Percentiles rank a stretch among this genome's conserved stretches.
Evolutionary conservation across 768 basidiomycete species (phyloP).

Genomic region (Clitopilus hobsonii): DNA sequence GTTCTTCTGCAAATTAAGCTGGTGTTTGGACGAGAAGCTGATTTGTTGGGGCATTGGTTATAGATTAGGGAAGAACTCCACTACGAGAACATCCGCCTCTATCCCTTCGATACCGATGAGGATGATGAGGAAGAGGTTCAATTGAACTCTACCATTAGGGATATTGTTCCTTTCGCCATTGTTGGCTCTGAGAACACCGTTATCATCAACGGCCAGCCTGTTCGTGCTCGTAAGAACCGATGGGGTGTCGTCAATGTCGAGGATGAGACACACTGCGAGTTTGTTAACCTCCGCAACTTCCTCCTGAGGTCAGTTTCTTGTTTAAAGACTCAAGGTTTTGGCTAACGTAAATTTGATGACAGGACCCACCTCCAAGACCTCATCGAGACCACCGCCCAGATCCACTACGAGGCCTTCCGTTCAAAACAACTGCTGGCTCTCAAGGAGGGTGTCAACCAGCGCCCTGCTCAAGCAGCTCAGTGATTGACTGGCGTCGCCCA

Average conservation of each 20-base stretch:
- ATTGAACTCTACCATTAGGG: conserved; percentile 84
- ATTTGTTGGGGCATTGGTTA: conserved; percentile 7
- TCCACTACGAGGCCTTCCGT: conserved; percentile 99
- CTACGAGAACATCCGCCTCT: conserved; percentile 89
- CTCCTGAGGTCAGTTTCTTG: conserved; percentile 63
- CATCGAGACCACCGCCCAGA: conserved; percentile 98
- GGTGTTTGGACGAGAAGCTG: neutral
- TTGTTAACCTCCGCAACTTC: conserved; percentile 96
- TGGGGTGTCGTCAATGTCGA: conserved; percentile 99
- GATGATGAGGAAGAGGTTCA: conserved; percentile 89
- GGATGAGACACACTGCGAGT: conserved; percentile 96
- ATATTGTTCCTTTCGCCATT: conserved; percentile 93
- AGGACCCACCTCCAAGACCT: conserved; percentile 97
- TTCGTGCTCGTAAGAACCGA: conserved; percentile 94
- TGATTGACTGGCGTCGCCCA: neutral
- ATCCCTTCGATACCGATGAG: conserved; percentile 97
- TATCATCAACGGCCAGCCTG: conserved; percentile 92
- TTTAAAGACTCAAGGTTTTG: too few species aligned
- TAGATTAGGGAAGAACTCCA: conserved; percentile 92
- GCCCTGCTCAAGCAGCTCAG: conserved; percentile 34
- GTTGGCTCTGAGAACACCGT: conserved; percentile 97
- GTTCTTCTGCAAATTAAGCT: conserved; percentile 10
- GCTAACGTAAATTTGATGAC: too few species aligned
- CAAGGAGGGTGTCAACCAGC: conserved; percentile 88
- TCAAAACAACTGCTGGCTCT: conserved; percentile 96